phyloP scores from a whole-genome alignment of 192 early-diverging fungal species.

The Coemansia reversa region DNA sequence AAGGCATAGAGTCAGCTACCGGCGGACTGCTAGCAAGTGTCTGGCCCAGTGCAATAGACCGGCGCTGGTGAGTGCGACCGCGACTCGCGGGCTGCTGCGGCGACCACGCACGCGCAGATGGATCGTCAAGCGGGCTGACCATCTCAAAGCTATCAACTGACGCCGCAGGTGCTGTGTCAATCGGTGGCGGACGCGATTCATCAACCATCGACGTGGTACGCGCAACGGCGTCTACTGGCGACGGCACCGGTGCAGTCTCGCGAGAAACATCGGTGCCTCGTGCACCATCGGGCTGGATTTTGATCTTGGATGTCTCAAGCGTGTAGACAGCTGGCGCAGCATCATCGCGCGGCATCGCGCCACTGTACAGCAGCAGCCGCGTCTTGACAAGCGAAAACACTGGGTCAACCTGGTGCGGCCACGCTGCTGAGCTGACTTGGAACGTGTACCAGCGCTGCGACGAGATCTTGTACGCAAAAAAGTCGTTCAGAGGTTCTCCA shows the following conservation, averaged over 20 bases:
- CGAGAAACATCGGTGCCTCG: conserved; percentile 8
- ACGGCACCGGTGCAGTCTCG: conserved; percentile 18
- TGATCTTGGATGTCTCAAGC: conserved; percentile 55
- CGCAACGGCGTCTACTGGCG: neutral
- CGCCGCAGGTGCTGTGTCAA: conserved; percentile 7
- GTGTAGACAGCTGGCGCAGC: conserved; percentile 33
- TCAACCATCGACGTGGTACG: conserved; percentile 43
- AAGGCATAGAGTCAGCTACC: conserved; percentile 5
- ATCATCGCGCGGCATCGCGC: conserved; percentile 37
- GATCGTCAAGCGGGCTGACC: conserved; percentile 27
- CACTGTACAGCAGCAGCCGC: conserved; percentile 46
- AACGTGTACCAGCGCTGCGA: conserved; percentile 57
- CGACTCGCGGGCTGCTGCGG: conserved; percentile 11
- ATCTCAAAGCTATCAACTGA: conserved; percentile 46
- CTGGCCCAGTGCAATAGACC: conserved; percentile 43
- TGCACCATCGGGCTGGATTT: conserved; percentile 49
- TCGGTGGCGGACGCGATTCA: conserved; percentile 1
- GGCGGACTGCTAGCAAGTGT: conserved; percentile 12
- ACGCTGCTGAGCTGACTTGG: conserved; percentile 46
- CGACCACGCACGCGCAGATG: conserved; percentile 14
- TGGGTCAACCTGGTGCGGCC: conserved; percentile 52
- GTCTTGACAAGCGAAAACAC: conserved; percentile 52
- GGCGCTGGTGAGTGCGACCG: conserved; percentile 26
- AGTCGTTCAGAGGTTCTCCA: conserved; percentile 47
- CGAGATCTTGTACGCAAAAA: conserved; percentile 53